phyloP scores from a whole-genome alignment of 805 yeast species.

The Yarrowia divulgata region DNA sequence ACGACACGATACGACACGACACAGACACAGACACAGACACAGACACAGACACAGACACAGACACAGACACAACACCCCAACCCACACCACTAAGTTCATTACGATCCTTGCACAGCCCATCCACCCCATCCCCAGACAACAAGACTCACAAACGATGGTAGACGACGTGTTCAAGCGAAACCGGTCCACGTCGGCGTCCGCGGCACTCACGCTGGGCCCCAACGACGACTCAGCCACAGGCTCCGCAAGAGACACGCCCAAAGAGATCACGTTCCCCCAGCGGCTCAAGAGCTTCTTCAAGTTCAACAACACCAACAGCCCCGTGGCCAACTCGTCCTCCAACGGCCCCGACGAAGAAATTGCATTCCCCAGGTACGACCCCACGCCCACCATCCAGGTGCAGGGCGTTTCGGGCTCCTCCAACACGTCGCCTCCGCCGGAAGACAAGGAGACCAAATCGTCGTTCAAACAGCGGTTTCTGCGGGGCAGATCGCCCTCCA shows the following conservation, averaged over 20 bases:
- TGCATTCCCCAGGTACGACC: slow-evolving; percentile 39
- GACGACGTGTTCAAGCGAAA: slow-evolving; percentile 37
- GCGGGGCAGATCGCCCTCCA: slow-evolving; percentile 35
- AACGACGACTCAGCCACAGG: background rate
- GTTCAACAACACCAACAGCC: slow-evolving; percentile 45
- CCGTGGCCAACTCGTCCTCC: background rate
- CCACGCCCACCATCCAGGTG: slow-evolving; percentile 23
- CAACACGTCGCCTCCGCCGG: slow-evolving; percentile 18
- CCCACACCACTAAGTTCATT: background rate
- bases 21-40: background rate
- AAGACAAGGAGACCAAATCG: slow-evolving; percentile 18
- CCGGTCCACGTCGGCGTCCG: slow-evolving; percentile 32
- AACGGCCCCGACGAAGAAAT: slow-evolving; percentile 32
- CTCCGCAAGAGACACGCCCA: slow-evolving; percentile 1
- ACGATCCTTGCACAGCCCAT: background rate
- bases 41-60: background rate
- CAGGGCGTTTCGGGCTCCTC: background rate
- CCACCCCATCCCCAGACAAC: background rate
- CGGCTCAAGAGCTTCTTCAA: slow-evolving; percentile 48
- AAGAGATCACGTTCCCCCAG: slow-evolving; percentile 45
- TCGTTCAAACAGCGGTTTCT: slow-evolving; percentile 19
- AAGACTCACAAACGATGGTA: background rate
- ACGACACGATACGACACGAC: too few species aligned
- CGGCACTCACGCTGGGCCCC: slow-evolving; percentile 25
- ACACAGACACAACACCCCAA: background rate